Evolutionary conservation across 352 stramenopile genomes (phyloP).

Genomic region (Phytophthora ramorum): DNA sequence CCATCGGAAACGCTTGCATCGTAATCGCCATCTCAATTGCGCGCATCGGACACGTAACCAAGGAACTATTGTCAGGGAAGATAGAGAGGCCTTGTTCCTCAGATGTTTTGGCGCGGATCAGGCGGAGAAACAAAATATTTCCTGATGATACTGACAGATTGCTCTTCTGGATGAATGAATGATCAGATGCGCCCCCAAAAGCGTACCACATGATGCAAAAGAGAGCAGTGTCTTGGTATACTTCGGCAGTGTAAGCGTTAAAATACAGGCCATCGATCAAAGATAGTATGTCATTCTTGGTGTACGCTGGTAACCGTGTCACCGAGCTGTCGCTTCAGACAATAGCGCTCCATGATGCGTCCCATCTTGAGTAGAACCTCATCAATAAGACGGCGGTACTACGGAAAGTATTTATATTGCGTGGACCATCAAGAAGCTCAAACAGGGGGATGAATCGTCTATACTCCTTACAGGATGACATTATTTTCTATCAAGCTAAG

Average conservation of each 20-base stretch:
- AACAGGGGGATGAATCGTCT: neutral
- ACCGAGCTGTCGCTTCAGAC: slow-evolving; percentile 9
- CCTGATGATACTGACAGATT: neutral
- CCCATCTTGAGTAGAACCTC: slow-evolving; percentile 14
- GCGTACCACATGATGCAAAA: slow-evolving; percentile 5
- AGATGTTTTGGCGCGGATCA: slow-evolving; percentile 9
- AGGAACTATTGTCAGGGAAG: slow-evolving; percentile 1
- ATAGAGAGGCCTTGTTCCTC: slow-evolving; percentile 6
- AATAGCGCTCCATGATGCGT: slow-evolving; percentile 14
- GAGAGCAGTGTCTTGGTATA: slow-evolving; percentile 18
- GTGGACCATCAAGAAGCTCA: neutral
- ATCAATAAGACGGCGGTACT: slow-evolving; percentile 2
- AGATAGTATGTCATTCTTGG: slow-evolving; percentile 10
- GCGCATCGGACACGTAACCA: neutral
- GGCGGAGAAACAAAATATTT: neutral
- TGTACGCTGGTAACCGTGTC: slow-evolving; percentile 9
- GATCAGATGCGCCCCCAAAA: neutral
- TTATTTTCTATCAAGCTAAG: neutral
- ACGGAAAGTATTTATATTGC: slow-evolving; percentile 6
- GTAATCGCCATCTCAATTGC: neutral
- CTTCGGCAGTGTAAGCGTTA: slow-evolving; percentile 1
- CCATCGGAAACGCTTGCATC: slow-evolving; percentile 1
- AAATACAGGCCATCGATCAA: slow-evolving; percentile 7
- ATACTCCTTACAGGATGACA: neutral
- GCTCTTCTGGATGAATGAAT: neutral